Evolutionary conservation across 306 rosid species (phyloP), one percentile per base, ranked within the genome.

Genomic region (Inga oerstediana): DNA sequence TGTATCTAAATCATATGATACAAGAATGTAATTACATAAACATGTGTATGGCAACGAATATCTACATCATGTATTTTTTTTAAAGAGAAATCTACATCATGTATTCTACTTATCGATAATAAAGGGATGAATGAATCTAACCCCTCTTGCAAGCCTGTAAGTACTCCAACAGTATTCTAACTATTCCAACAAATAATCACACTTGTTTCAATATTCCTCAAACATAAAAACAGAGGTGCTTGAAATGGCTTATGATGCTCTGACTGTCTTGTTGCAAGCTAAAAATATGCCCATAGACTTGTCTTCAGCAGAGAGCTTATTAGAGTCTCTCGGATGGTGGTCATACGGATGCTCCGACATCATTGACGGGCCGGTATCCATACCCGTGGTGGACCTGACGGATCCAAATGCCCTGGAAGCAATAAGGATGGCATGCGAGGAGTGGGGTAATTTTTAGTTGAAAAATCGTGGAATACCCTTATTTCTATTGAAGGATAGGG

Each of bases 401-500:
- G 94, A 92, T 77, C 92, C 90, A 46, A 81, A 91, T 58, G 95
- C 93, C 27, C 41, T 76, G 11, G 78, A 79, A 59, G 87, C 80
- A 4, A 87, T 95, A 19, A 67, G 83, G 11, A 79, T 76, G 68
- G 98, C 97, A 20, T 90, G 92, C 49, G 94, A 93, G 80, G 78
- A 79, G 1, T 93, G 93, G 97, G 97, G 98, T 73, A 87, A 86
- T 1, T 95, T 95, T 69, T 90, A 87, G 56, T 22, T 95, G 81
- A 88, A 24, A 39, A 91, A 92, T 58, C 98, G 93, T 78, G 95
- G 87, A 27, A 82, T 95, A 75, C 34, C 34, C 34, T 32, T 32
- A 32, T 32, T 32, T 32, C 34, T 2, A 2, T 32, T 32, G 3
- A 32, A 32, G 34, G 34, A 32, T 32, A 32, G 34, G 34, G 34